Percentiles rank a stretch among this genome's conserved stretches.
Conservation (phyloP, 2,329 filamentous ascomycete species). For the Fusarium mexicanum region DNA sequence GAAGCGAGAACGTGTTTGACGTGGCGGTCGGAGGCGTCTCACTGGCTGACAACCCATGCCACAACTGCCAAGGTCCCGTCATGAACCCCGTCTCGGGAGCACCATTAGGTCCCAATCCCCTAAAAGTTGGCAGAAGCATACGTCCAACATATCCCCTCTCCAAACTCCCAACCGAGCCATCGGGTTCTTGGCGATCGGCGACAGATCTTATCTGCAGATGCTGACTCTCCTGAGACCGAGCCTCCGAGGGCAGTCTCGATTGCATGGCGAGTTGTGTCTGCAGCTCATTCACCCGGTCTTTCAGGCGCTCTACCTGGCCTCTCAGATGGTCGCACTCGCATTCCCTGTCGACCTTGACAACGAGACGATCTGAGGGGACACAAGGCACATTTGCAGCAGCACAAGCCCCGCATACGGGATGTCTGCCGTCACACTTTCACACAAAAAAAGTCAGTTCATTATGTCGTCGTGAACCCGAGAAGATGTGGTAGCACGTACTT, state of each 20-base stretch:
- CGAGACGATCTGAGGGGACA: constrained; percentile 36
- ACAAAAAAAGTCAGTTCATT: not conserved
- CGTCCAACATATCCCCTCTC: constrained; percentile 30
- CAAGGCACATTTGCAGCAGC: constrained; percentile 23
- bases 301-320: constrained; percentile 25
- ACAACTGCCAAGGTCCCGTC: constrained; percentile 37
- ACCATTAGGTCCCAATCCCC: not conserved
- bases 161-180: constrained; percentile 15
- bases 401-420: constrained; percentile 35
- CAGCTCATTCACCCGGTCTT: constrained; percentile 24
- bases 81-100: constrained; percentile 29
- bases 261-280: constrained; percentile 21
- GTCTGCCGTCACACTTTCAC: constrained; percentile 33
- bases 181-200: not conserved
- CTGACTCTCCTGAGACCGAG: not conserved
- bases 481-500: constrained; percentile 9
- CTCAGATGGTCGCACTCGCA: constrained; percentile 35
- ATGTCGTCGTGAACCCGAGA: not conserved
- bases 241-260: not conserved
- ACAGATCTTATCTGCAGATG: not conserved
- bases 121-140: constrained; percentile 37
- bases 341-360: constrained; percentile 29
- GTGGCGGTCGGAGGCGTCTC: constrained; percentile 15
- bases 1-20: constrained; percentile 13
- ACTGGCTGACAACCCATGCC: constrained; percentile 33